phyloP scores from a whole-genome alignment of 768 basidiomycete species.

The Hydnum rufescens region DNA sequence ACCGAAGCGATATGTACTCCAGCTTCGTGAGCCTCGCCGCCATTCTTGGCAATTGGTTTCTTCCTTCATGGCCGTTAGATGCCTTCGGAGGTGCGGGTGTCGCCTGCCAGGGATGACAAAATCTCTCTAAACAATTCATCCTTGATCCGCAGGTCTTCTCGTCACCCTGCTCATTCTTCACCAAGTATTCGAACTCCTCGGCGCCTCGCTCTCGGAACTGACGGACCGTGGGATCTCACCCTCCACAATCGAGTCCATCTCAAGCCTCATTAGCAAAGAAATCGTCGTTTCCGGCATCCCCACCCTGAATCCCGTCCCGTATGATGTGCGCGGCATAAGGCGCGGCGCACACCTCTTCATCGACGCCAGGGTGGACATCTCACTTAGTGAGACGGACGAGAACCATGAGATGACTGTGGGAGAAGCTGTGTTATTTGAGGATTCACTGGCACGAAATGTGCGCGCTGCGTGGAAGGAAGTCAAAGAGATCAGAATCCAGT shows the following conservation, averaged over 20 bases:
- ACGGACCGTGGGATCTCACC: conserved; percentile 63
- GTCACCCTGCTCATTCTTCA: conserved; percentile 79
- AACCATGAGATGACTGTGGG: background rate
- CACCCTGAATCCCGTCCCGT: conserved; percentile 28
- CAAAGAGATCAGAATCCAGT: background rate
- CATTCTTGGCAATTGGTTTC: conserved; percentile 75
- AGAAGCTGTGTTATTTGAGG: background rate
- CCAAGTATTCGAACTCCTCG: conserved; percentile 50
- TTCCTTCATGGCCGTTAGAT: conserved; percentile 75
- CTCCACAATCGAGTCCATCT: conserved; percentile 32
- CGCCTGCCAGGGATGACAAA: conserved; percentile 11
- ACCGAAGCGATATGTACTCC: conserved; percentile 92
- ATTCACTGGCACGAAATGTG: background rate
- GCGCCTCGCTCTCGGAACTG: conserved; percentile 57
- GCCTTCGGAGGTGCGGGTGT: conserved; percentile 63
- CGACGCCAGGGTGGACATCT: conserved; percentile 57
- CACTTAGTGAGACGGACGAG: background rate
- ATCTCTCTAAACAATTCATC: conserved; percentile 9
- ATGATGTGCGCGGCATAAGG: conserved; percentile 47
- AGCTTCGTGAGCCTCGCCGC: conserved; percentile 81
- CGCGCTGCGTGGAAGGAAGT: background rate
- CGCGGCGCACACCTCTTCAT: conserved; percentile 68
- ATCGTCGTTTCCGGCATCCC: conserved; percentile 21
- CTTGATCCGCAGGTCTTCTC: conserved; percentile 38
- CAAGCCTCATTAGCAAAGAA: conserved; percentile 36